phyloP scores from a whole-genome alignment of 2,329 filamentous ascomycete species.

The Aspergillus brasiliensis region DNA sequence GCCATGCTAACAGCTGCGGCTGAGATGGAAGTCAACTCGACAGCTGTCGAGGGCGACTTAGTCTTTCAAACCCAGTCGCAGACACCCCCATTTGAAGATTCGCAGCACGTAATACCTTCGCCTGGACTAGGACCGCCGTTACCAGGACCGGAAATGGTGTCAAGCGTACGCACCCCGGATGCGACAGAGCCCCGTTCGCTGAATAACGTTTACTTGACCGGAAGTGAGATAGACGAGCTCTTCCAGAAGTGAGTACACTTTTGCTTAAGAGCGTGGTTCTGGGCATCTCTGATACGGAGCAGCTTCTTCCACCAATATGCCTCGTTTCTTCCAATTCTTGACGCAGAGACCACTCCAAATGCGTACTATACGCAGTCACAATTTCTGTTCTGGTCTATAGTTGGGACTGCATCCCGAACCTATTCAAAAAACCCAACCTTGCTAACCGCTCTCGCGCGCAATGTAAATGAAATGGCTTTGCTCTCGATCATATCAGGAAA shows the following conservation, averaged over 20 bases:
- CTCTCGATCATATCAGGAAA: constrained; percentile 33
- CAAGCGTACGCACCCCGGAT: constrained; percentile 15
- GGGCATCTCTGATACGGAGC: neutral
- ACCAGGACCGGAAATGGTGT: constrained; percentile 10
- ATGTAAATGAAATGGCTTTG: constrained; percentile 41
- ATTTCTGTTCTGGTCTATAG: constrained; percentile 78
- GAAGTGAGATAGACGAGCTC: constrained; percentile 41
- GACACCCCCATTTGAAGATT: constrained; percentile 23
- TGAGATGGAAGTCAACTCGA: constrained; percentile 31
- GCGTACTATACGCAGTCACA: constrained; percentile 75
- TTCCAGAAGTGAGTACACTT: constrained; percentile 34
- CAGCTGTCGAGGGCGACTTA: neutral
- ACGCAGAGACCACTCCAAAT: constrained; percentile 63
- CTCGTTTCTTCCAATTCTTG: constrained; percentile 42
- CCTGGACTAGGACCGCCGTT: constrained; percentile 20
- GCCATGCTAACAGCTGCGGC: constrained; percentile 34
- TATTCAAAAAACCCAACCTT: constrained; percentile 44
- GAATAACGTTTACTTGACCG: constrained; percentile 32
- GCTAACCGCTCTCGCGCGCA: constrained; percentile 35
- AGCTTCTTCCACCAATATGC: constrained; percentile 45
- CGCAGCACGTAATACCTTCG: constrained; percentile 25
- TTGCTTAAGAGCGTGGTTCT: too few species aligned
- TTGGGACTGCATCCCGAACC: constrained; percentile 40
- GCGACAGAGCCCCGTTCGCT: constrained; percentile 34
- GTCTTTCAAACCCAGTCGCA: constrained; percentile 20